Conservation (phyloP, 345 rosid genomes). For the Eucalyptus sp. region DNA sequence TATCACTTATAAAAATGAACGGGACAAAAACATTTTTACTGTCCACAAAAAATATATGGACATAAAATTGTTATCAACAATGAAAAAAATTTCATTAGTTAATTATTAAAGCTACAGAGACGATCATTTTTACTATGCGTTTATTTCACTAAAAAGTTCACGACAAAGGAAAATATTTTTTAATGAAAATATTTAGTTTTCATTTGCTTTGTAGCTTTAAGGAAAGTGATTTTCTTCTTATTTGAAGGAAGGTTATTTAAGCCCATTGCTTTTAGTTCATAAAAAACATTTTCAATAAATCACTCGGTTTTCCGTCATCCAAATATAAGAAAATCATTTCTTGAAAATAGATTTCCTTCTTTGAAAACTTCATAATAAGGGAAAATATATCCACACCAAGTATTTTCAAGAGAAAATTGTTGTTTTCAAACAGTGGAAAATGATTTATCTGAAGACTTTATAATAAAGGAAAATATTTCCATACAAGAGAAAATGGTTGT, state of each 20-base stretch:
- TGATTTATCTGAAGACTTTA: too few species aligned
- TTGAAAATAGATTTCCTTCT: background rate
- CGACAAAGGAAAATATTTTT: background rate
- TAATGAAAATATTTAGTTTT: background rate
- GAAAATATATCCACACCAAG: background rate
- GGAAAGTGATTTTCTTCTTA: background rate
- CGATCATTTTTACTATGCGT: accelerated
- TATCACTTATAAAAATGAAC: accelerated
- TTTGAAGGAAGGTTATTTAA: background rate
- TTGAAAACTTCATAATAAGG: background rate
- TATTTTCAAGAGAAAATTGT: background rate
- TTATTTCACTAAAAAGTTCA: background rate
- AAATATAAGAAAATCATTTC: background rate
- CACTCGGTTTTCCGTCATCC: background rate
- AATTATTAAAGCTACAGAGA: background rate
- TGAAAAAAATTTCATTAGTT: background rate
- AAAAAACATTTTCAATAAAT: background rate
- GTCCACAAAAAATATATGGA: background rate
- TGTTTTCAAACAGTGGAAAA: background rate
- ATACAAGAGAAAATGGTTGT: background rate
- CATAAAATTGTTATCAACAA: accelerated
- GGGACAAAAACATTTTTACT: accelerated
- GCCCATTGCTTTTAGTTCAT: background rate
- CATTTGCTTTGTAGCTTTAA: background rate
- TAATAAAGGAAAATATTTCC: background rate